Conservation (phyloP, 768 basidiomycete genomes). For the Agaricus subrufescens region DNA sequence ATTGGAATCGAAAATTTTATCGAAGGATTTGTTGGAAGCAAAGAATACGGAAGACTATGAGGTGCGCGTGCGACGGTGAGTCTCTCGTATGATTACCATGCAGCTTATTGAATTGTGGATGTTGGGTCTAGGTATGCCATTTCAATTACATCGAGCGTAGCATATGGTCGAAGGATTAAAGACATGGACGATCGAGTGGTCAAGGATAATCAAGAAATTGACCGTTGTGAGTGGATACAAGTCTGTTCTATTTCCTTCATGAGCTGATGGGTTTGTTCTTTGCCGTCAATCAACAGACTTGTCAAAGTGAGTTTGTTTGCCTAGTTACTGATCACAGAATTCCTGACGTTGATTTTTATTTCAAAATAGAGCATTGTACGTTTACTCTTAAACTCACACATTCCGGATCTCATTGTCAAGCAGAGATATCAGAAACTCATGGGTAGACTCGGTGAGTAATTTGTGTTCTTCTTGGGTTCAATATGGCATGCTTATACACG, state of each 20-base stretch:
- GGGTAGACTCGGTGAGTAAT: slow-evolving; percentile 8
- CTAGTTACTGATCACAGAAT: not conserved
- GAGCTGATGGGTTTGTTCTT: not conserved
- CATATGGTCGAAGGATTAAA: slow-evolving; percentile 20
- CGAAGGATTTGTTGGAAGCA: slow-evolving; percentile 17
- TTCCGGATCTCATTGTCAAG: not conserved
- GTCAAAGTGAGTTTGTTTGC: not conserved
- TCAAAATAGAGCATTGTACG: slow-evolving; percentile 1
- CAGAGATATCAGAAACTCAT: slow-evolving; percentile 11
- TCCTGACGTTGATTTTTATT: not conserved
- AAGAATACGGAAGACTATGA: slow-evolving; percentile 11
- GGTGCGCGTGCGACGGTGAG: slow-evolving; percentile 17
- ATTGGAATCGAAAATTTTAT: slow-evolving; percentile 17
- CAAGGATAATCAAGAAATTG: slow-evolving; percentile 17
- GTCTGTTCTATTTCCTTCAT: not conserved
- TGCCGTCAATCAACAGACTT: not conserved
- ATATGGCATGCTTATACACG: not conserved
- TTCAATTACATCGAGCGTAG: slow-evolving; percentile 19
- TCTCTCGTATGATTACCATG: not conserved
- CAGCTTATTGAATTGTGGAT: slow-evolving; percentile 6
- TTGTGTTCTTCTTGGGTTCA: not conserved
- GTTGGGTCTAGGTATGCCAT: slow-evolving; percentile 16
- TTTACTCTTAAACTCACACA: not conserved
- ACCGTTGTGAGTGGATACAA: slow-evolving; percentile 16
- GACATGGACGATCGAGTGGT: slow-evolving; percentile 19